Evolutionary conservation across 768 basidiomycete species (phyloP).

Genomic region (Mycena capillaripes): DNA sequence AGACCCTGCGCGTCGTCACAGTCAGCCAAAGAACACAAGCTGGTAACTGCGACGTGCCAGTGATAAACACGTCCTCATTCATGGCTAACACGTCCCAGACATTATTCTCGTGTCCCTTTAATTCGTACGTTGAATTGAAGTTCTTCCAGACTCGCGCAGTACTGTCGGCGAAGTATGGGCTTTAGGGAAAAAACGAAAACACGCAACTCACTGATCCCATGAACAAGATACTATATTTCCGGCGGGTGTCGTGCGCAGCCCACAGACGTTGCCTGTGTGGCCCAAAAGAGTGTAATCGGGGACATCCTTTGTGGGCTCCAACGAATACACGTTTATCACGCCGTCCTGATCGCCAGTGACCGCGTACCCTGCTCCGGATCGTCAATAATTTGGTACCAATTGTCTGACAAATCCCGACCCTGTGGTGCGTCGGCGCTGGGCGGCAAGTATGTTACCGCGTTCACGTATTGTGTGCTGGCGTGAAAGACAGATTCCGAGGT

Average conservation of each 20-base stretch:
- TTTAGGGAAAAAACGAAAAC: neutral
- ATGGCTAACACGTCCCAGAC: constrained; percentile 94
- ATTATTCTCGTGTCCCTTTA: constrained; percentile 91
- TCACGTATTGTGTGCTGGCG: constrained; percentile 83
- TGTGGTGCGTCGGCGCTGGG: constrained; percentile 78
- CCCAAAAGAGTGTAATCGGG: constrained; percentile 89
- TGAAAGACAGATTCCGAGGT: constrained; percentile 65
- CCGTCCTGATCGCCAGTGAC: constrained; percentile 93
- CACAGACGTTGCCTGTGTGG: constrained; percentile 92
- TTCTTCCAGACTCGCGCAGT: constrained; percentile 96
- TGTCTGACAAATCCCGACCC: constrained; percentile 51
- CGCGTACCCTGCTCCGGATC: constrained; percentile 72
- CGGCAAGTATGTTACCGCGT: constrained; percentile 83
- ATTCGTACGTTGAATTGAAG: constrained; percentile 77
- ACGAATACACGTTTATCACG: constrained; percentile 86
- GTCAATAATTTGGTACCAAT: constrained; percentile 35
- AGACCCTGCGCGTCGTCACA: constrained; percentile 71
- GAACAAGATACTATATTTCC: constrained; percentile 93
- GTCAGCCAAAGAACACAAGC: neutral
- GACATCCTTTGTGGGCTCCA: constrained; percentile 70
- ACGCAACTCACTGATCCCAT: constrained; percentile 88
- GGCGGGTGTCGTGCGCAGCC: constrained; percentile 76
- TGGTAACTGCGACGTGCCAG: constrained; percentile 69
- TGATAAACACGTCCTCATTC: constrained; percentile 82
- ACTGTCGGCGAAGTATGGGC: constrained; percentile 56